Percentiles rank a stretch among this genome's conserved stretches.
These are phyloP conservation scores for Eucalyptus fibrosa DNA, from an alignment of 345 rosid species.

Conservation along the genomic window DNA sequence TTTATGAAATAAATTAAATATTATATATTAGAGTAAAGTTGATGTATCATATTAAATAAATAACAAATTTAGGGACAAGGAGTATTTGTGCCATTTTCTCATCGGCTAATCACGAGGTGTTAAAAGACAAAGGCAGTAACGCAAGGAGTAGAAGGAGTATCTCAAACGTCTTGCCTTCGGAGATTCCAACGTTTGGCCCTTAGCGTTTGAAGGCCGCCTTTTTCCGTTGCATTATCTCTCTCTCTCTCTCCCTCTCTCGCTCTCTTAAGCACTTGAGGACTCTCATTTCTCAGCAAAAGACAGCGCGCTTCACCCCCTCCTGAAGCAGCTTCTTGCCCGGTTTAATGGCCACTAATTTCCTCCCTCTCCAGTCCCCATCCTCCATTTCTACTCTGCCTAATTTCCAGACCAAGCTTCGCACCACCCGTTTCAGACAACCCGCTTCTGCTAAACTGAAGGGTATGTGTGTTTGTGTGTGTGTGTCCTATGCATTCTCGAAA, in stretches of 20 bases:
- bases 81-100: no score
- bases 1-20: no score
- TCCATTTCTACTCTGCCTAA: neutral
- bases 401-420: neutral
- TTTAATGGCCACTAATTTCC: constrained; percentile 1
- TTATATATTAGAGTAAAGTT: no score
- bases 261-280: neutral
- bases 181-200: neutral
- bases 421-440: neutral
- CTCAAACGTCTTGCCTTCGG: neutral
- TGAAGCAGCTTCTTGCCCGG: neutral
- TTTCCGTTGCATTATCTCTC: neutral
- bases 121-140: neutral
- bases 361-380: neutral
- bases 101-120: no score
- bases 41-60: no score
- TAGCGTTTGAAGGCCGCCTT: neutral
- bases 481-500: neutral
- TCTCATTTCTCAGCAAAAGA: neutral
- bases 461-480: neutral
- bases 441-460: neutral
- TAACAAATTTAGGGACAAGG: fast-evolving
- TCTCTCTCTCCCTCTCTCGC: neutral
- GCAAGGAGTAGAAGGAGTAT: neutral
- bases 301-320: neutral